phyloP scores from a whole-genome alignment of 441 rosid genomes.

The Gossypium schwendimanii region DNA sequence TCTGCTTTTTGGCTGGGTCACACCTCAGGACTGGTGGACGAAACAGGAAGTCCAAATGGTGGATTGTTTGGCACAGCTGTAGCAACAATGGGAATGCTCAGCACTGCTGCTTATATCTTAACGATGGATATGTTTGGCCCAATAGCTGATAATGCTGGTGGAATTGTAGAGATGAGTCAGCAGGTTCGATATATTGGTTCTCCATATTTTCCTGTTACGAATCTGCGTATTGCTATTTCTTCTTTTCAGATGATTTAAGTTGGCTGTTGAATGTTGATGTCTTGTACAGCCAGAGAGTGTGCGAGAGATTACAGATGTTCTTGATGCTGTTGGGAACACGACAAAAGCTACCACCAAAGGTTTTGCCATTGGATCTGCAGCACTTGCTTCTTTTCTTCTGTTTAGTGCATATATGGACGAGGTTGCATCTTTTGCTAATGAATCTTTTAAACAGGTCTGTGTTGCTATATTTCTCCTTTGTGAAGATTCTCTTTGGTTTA shows the following conservation, averaged over 20 bases:
- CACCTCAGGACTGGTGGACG: constrained; percentile 92
- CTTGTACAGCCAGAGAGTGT: constrained; percentile 87
- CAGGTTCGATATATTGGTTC: constrained; percentile 49
- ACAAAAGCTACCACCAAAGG: constrained; percentile 98
- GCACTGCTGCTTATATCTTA: constrained; percentile 96
- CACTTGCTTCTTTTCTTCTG: constrained; percentile 94
- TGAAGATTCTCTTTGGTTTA: neutral
- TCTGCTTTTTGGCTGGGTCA: constrained; percentile 93
- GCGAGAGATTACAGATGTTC: constrained; percentile 90
- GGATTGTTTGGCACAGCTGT: constrained; percentile 98
- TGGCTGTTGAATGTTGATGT: constrained; percentile 14
- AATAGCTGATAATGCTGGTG: constrained; percentile 99
- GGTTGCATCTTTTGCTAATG: constrained; percentile 74
- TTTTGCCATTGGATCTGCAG: constrained; percentile 98
- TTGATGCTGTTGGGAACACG: constrained; percentile 97
- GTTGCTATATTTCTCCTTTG: neutral
- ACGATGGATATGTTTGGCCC: constrained; percentile 99
- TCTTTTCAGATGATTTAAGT: constrained; percentile 4
- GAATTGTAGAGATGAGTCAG: constrained; percentile 99
- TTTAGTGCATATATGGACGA: constrained; percentile 99
- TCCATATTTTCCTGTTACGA: neutral
- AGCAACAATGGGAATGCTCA: constrained; percentile 99
- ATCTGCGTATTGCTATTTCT: neutral
- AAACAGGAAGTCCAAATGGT: constrained; percentile 72
- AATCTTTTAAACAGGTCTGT: constrained; percentile 73